A percentile compares a stretch with the other conserved stretches of the same genome.
Conservation (phyloP, 2,329 filamentous ascomycete species). For the Cladophialophora immunda region DNA sequence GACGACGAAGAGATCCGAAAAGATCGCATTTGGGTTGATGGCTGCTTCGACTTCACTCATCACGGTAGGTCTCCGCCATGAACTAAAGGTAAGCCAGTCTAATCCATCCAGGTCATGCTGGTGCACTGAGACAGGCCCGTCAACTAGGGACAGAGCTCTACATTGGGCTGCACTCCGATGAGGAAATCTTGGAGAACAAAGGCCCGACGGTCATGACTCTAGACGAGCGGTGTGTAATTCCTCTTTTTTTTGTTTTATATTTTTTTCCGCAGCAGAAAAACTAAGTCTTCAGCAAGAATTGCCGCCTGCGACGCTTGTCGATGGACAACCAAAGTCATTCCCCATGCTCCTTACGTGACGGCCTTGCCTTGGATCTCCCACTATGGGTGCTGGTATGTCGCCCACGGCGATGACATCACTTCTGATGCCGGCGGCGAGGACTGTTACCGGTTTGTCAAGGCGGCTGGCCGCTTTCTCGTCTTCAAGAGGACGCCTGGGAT, state of each 20-base stretch:
- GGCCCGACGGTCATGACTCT: constrained; percentile 97
- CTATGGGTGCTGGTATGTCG: constrained; percentile 94
- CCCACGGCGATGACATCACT: constrained; percentile 97
- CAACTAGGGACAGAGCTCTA: constrained; percentile 88
- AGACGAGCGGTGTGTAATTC: constrained; percentile 71
- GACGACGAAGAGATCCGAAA: constrained; percentile 65
- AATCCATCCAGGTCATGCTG: constrained; percentile 77
- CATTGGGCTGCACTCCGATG: constrained; percentile 94
- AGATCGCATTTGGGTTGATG: constrained; percentile 94
- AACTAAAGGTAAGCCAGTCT: constrained; percentile 29
- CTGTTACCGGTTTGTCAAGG: constrained; percentile 97
- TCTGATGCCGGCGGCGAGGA: constrained; percentile 93
- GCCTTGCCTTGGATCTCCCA: constrained; percentile 92
- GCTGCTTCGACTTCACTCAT: constrained; percentile 99
- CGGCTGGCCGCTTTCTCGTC: constrained; percentile 91
- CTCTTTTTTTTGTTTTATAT: constrained; percentile 36
- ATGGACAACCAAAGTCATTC: constrained; percentile 86
- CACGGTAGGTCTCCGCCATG: constrained; percentile 69
- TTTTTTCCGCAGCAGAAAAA: background rate
- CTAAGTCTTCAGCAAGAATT: constrained; percentile 61
- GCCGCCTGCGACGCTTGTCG: constrained; percentile 93
- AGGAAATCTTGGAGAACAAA: constrained; percentile 95
- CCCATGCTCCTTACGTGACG: constrained; percentile 92
- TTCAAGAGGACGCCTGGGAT: constrained; percentile 97
- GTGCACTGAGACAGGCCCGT: constrained; percentile 94